These are phyloP conservation scores for Clonostachys byssicola DNA, from an alignment of 2,329 filamentous ascomycete genomes.

Conservation along the genomic window DNA sequence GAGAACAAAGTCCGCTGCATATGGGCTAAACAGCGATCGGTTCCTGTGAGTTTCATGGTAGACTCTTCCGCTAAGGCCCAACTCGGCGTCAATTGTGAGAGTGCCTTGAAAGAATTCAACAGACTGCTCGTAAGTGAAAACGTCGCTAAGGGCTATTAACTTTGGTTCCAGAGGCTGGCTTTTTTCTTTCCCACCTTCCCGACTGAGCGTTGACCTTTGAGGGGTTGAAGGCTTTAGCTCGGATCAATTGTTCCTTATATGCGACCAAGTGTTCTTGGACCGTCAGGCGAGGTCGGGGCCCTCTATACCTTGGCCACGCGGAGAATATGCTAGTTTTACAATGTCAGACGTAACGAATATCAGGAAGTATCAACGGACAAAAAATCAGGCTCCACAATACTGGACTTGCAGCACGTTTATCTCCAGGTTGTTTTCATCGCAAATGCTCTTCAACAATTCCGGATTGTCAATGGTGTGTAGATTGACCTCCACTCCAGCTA, in stretches of 20 bases:
- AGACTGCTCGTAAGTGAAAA: slow-evolving; percentile 21
- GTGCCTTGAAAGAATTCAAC: slow-evolving; percentile 22
- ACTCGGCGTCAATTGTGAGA: slow-evolving; percentile 19
- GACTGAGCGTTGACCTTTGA: slow-evolving; percentile 8
- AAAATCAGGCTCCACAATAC: too few species aligned
- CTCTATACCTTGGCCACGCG: background rate
- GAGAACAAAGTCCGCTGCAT: slow-evolving; percentile 17
- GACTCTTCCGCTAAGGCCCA: slow-evolving; percentile 18
- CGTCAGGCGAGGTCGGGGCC: background rate
- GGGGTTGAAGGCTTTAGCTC: slow-evolving; percentile 4
- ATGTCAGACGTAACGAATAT: too few species aligned
- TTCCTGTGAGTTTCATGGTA: slow-evolving; percentile 25
- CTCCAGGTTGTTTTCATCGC: too few species aligned
- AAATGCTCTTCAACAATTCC: too few species aligned
- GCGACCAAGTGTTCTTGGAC: background rate
- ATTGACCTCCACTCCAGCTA: background rate
- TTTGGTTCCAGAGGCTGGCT: too few species aligned
- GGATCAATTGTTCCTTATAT: slow-evolving; percentile 4
- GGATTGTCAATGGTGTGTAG: background rate
- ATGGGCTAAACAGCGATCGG: slow-evolving; percentile 22
- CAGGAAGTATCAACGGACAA: too few species aligned
- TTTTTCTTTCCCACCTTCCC: slow-evolving; percentile 3
- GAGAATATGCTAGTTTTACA: background rate
- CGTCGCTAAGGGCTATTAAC: slow-evolving; percentile 13
- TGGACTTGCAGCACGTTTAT: too few species aligned